Evolutionary conservation across 371 early-diverging fungal genomes (phyloP).

Genomic region (Syncephalis fuscata): DNA sequence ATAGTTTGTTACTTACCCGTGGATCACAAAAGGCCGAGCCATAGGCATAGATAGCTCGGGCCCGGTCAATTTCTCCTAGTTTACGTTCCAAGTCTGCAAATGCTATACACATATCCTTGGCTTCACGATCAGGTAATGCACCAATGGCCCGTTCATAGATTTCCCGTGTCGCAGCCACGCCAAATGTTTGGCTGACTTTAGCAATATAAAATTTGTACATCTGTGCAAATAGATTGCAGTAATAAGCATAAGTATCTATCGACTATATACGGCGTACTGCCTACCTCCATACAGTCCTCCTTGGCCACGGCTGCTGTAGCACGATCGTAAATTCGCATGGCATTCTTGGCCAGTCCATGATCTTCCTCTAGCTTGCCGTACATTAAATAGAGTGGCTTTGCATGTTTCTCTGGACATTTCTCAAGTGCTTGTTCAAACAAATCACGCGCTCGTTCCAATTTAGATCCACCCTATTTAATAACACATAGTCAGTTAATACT

Average conservation of each 20-base stretch:
- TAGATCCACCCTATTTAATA: conserved; percentile 41
- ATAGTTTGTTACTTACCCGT: conserved; percentile 20
- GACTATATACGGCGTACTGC: background rate
- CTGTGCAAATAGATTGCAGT: conserved; percentile 4
- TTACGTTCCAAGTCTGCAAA: conserved; percentile 79
- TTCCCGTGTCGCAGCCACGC: conserved; percentile 69
- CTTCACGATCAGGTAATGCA: conserved; percentile 66
- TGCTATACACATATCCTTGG: conserved; percentile 58
- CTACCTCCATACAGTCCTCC: conserved; percentile 52
- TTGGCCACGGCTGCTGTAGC: conserved; percentile 62
- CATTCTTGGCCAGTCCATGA: conserved; percentile 79
- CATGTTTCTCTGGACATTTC: conserved; percentile 71
- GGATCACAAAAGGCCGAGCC: conserved; percentile 84
- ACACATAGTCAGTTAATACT: background rate
- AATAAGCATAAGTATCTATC: background rate
- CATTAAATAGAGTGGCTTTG: conserved; percentile 74
- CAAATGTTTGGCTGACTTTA: conserved; percentile 74
- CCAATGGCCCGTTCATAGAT: conserved; percentile 87
- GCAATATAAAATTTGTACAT: conserved; percentile 84
- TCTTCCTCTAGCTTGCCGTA: conserved; percentile 92
- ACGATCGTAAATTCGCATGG: conserved; percentile 86
- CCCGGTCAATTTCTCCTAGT: conserved; percentile 91
- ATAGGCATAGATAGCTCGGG: conserved; percentile 81
- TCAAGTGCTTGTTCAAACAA: conserved; percentile 90
- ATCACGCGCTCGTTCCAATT: conserved; percentile 87